Conservation (phyloP, 768 basidiomycete genomes). For the Rhodotorula taiwanensis region DNA sequence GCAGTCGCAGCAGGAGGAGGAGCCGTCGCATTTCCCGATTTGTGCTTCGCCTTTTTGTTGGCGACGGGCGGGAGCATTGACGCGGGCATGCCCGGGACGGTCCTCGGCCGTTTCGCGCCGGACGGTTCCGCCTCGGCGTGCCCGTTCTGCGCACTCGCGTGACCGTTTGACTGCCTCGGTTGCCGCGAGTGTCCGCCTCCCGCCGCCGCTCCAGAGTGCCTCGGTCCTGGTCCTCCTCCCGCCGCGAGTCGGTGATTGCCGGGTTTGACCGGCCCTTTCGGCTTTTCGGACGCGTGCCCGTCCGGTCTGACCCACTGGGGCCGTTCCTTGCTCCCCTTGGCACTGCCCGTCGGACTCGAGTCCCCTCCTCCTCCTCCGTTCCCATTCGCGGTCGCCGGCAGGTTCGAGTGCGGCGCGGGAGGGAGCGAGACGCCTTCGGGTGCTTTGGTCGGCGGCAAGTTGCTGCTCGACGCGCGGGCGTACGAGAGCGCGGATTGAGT, state of each 20-base stretch:
- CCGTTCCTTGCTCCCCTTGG: no score
- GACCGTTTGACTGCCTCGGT: no score
- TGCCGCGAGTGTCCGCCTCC: no score
- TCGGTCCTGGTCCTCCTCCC: no score
- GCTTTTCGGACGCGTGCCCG: conserved; percentile 1
- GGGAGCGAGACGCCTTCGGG: conserved; percentile 24
- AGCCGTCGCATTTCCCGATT: conserved; percentile 5
- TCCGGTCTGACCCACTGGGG: conserved; percentile 1
- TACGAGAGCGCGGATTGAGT: conserved; percentile 52
- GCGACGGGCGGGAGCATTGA: conserved; percentile 41
- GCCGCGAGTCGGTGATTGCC: no score
- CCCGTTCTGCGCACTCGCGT: no score
- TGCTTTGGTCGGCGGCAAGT: conserved; percentile 10
- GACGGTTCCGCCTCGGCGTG: no score
- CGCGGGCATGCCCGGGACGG: conserved; percentile 32
- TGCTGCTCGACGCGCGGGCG: conserved; percentile 45
- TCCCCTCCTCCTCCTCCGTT: no score
- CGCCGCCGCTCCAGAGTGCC: no score
- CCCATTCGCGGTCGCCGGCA: not conserved
- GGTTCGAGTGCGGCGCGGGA: not conserved
- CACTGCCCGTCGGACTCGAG: no score
- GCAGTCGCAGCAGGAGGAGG: not conserved
- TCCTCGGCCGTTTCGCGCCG: conserved; percentile 2
- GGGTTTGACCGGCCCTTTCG: conserved; percentile 20
- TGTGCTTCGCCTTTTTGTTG: conserved; percentile 41